Evolutionary conservation across 2,329 filamentous ascomycete genomes (phyloP), one percentile per base, ranked within the genome.

Genomic region (Mariannaea elegans): DNA sequence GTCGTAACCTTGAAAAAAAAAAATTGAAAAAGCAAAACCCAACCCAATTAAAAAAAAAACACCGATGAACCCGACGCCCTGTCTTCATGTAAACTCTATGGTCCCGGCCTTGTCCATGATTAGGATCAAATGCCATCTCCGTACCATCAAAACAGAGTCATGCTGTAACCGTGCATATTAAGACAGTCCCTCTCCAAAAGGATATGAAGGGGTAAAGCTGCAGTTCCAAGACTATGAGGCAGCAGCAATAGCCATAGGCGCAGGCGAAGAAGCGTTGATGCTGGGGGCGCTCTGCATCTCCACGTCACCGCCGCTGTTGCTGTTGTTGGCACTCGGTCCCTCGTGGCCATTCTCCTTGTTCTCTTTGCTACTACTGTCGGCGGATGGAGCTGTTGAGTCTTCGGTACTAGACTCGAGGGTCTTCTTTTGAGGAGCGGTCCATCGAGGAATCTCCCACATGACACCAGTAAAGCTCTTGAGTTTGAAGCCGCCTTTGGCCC

Each of bases 381-480:
- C 79, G 4, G 83, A 84, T 2, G 77, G 76, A 2, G 76, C 76
- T 9, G 78, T 74, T 14, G 81, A 82, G 12, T 81, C 81, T 46
- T 83, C 82, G 0, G 79, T 73, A 21, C 75, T 72, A 3, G 81
- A 80, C 48, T 84, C 80, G 6, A 78, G 78, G 21, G 75, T 73
- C 23, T 82, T 77, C 74, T 85, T 87, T n/a, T 83, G 79, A 29
- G 90, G 90, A 31, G 92, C 90, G 51, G 88, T 89, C 93, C 94
- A 98, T 55, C 92, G 89, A 18, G 89, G 85, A 45, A 97, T 84
- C 64, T 90, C 87, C 93, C 94, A 97, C 29, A 86, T 73, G 14
- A 93, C 86, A 52, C 94, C 94, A 1, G 94, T 97, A 75, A 98
- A 98, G 76, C 90, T 97, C 83, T 97, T 97, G 68, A 98, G 82